A percentile compares a stretch with the other conserved stretches of the same genome.
Conservation (phyloP, 352 stramenopile genomes). For the Globisporangium canariense region DNA sequence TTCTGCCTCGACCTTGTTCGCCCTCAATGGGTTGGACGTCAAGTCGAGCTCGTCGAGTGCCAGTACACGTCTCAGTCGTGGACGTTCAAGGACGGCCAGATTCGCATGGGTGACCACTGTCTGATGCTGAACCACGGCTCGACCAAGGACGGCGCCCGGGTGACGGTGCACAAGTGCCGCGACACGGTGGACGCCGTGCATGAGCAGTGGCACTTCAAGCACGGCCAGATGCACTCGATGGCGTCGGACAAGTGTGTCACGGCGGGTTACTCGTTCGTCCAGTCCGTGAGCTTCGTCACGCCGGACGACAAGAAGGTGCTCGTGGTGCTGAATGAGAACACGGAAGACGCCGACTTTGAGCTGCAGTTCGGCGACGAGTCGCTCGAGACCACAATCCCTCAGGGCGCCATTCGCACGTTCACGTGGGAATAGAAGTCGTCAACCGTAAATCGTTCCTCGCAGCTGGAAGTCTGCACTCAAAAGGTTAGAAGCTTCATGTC, state of each 20-base stretch:
- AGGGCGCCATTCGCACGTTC: slow-evolving; percentile 68
- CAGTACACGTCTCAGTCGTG: slow-evolving; percentile 63
- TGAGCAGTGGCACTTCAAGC: slow-evolving; percentile 62
- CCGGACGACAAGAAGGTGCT: slow-evolving; percentile 70
- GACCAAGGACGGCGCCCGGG: slow-evolving; percentile 38
- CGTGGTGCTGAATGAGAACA: slow-evolving; percentile 86
- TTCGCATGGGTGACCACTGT: slow-evolving; percentile 63
- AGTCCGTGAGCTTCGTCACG: slow-evolving; percentile 66
- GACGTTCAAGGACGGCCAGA: slow-evolving; percentile 49
- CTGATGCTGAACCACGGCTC: slow-evolving; percentile 69
- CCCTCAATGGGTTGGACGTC: slow-evolving; percentile 43
- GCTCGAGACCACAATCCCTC: slow-evolving; percentile 53
- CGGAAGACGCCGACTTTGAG: slow-evolving; percentile 62
- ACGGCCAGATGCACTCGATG: slow-evolving; percentile 51
- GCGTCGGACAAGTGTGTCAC: slow-evolving; percentile 66
- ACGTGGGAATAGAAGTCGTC: slow-evolving; percentile 36
- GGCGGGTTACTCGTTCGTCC: slow-evolving; percentile 72
- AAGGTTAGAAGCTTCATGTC: slow-evolving; percentile 6
- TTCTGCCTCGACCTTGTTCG: slow-evolving; percentile 50
- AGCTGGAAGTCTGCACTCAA: neutral
- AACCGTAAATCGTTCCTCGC: neutral
- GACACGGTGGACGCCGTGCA: slow-evolving; percentile 29
- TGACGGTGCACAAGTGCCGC: slow-evolving; percentile 51
- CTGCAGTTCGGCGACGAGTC: slow-evolving; percentile 40
- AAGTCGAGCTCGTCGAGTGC: slow-evolving; percentile 67